Conservation (phyloP, 2,329 filamentous ascomycete genomes). For the Diaporthe sp. region DNA sequence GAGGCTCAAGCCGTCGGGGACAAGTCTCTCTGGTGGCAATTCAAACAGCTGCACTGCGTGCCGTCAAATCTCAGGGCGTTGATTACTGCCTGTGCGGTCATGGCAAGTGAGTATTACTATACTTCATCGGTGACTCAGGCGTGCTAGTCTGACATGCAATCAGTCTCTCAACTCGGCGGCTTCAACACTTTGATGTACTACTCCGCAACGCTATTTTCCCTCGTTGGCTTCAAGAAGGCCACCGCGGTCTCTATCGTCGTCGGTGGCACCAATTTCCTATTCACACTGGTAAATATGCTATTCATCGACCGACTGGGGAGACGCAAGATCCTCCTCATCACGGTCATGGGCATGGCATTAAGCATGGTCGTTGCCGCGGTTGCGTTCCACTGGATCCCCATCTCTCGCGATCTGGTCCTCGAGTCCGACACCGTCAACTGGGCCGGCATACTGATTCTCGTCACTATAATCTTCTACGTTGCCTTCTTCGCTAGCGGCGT, state of each 20-base stretch:
- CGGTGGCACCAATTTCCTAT: slow-evolving; percentile 59
- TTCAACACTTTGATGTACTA: slow-evolving; percentile 46
- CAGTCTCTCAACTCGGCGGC: slow-evolving; percentile 41
- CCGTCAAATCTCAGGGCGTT: slow-evolving; percentile 57
- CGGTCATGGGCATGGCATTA: slow-evolving; percentile 58
- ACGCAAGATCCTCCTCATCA: slow-evolving; percentile 55
- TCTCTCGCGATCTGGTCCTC: slow-evolving; percentile 54
- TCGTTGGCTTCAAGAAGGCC: slow-evolving; percentile 61
- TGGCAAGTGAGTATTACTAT: slow-evolving; percentile 51
- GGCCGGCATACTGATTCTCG: slow-evolving; percentile 54
- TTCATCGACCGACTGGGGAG: slow-evolving; percentile 58
- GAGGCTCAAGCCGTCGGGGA: slow-evolving; percentile 50
- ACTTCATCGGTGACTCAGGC: neutral
- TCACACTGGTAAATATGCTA: slow-evolving; percentile 59
- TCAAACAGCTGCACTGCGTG: slow-evolving; percentile 58
- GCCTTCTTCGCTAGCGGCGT: slow-evolving; percentile 59
- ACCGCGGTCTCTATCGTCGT: slow-evolving; percentile 58
- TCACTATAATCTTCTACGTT: slow-evolving; percentile 57
- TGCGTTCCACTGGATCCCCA: slow-evolving; percentile 59
- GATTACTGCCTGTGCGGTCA: slow-evolving; percentile 60
- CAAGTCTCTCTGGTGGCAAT: slow-evolving; percentile 53
- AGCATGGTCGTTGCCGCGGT: slow-evolving; percentile 56
- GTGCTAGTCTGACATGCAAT: neutral
- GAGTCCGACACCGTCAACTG: slow-evolving; percentile 50
- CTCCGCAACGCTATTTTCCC: slow-evolving; percentile 43